phyloP scores from a whole-genome alignment of 2,329 filamentous ascomycete species.

The Zasmidium angulare region DNA sequence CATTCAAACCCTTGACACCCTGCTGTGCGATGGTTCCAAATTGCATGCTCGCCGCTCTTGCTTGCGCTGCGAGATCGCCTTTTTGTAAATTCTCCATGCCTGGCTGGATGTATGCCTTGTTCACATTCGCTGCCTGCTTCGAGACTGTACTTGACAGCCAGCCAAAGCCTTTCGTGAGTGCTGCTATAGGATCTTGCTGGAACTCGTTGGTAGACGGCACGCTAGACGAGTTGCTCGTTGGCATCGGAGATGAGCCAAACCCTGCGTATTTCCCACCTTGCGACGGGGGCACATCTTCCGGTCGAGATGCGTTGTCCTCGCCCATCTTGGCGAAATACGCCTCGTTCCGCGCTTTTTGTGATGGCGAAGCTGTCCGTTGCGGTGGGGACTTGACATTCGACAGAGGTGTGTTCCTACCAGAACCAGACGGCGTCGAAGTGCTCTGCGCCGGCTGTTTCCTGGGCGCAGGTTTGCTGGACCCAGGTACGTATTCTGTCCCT shows the following conservation, averaged over 20 bases:
- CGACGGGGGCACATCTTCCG: conserved; percentile 74
- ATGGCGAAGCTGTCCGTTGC: conserved; percentile 27
- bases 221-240: conserved; percentile 39
- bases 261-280: conserved; percentile 92
- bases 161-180: conserved; percentile 87
- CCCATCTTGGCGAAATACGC: conserved; percentile 87
- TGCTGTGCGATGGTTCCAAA: conserved; percentile 59
- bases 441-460: conserved; percentile 24
- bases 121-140: conserved; percentile 88
- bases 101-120: conserved; percentile 88
- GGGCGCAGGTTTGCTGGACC: conserved; percentile 18
- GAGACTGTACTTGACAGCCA: conserved; percentile 88
- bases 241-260: conserved; percentile 76
- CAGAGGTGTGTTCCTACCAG: conserved; percentile 28
- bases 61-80: conserved; percentile 56
- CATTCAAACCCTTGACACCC: conserved; percentile 72
- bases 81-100: conserved; percentile 77
- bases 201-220: conserved; percentile 80
- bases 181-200: conserved; percentile 84
- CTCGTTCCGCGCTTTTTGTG: conserved; percentile 68
- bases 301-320: conserved; percentile 73
- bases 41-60: conserved; percentile 55
- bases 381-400: conserved; percentile 17
- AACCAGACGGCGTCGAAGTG: conserved; percentile 19
- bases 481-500: conserved; percentile 76